These are phyloP conservation scores for Nakazawaea laoshanensis DNA, from an alignment of 805 yeast genomes.

Conservation along the genomic window DNA sequence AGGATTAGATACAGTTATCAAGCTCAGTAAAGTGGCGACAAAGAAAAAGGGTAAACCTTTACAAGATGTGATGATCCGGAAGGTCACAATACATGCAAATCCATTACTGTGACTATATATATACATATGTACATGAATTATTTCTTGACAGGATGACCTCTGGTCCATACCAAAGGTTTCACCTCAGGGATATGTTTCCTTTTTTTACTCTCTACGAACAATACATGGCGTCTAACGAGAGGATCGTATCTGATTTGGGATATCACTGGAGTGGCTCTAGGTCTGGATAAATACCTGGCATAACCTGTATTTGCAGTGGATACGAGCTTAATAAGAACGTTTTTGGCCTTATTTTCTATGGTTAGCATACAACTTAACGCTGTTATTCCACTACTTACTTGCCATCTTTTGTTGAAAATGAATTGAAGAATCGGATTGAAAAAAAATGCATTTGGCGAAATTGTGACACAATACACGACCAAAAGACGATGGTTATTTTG, in stretches of 20 bases:
- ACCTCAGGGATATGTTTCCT: constrained; percentile 59
- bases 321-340: constrained; percentile 74
- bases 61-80: constrained; percentile 19
- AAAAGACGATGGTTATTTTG: too few relatives aligned
- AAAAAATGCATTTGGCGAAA: too few relatives aligned
- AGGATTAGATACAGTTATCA: constrained; percentile 19
- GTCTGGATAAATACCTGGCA: constrained; percentile 70
- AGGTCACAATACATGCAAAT: constrained; percentile 32
- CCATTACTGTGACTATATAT: constrained; percentile 23
- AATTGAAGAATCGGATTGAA: too few relatives aligned
- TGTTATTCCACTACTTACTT: constrained; percentile 3
- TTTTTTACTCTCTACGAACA: constrained; percentile 83
- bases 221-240: constrained; percentile 79
- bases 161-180: constrained; percentile 38
- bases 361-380: constrained; percentile 2
- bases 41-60: constrained; percentile 24
- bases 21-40: constrained; percentile 16
- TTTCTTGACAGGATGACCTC: constrained; percentile 31
- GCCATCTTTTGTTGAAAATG: too few relatives aligned
- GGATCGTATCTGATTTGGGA: constrained; percentile 86
- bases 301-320: constrained; percentile 91
- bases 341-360: constrained; percentile 48
- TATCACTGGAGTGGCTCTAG: constrained; percentile 73
- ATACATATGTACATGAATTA: constrained; percentile 11
- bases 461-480: too few relatives aligned